These are phyloP conservation scores for Marasmius sp. DNA, from an alignment of 1,284 basidiomycete species.

Conservation along the genomic window DNA sequence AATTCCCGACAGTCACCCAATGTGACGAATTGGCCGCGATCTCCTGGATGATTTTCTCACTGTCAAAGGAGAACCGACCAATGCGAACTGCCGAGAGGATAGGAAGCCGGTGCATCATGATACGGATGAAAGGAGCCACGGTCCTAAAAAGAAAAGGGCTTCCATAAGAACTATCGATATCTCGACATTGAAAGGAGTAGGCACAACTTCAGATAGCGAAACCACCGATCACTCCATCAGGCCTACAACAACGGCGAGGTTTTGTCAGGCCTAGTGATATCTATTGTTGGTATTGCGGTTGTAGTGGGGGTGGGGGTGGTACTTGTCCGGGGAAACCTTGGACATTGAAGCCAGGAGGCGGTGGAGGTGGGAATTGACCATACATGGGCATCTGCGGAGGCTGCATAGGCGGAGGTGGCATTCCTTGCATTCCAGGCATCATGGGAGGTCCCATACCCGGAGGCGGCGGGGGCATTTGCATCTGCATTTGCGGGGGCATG, in stretches of 20 bases:
- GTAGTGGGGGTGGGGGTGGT: constrained; percentile 20
- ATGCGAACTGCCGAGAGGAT: too few species aligned
- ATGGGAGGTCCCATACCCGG: constrained; percentile 31
- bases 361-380: constrained; percentile 55
- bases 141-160: neutral
- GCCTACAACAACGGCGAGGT: neutral
- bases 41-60: too few species aligned
- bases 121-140: neutral
- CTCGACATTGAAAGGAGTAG: neutral
- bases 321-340: constrained; percentile 27
- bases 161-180: neutral
- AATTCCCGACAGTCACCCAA: too few species aligned
- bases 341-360: constrained; percentile 38
- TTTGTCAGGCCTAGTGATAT: neutral
- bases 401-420: constrained; percentile 25
- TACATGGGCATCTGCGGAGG: constrained; percentile 52
- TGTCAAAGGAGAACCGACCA: too few species aligned
- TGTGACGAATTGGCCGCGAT: too few species aligned
- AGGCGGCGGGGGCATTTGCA: constrained; percentile 36
- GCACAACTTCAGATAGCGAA: neutral
- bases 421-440: constrained; percentile 12
- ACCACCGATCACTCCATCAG: neutral
- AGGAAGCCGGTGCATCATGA: neutral
- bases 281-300: constrained; percentile 10
- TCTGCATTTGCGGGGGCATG: constrained; percentile 49